Conservation (phyloP, 768 basidiomycete genomes). For the Boletus eberwhitei region DNA sequence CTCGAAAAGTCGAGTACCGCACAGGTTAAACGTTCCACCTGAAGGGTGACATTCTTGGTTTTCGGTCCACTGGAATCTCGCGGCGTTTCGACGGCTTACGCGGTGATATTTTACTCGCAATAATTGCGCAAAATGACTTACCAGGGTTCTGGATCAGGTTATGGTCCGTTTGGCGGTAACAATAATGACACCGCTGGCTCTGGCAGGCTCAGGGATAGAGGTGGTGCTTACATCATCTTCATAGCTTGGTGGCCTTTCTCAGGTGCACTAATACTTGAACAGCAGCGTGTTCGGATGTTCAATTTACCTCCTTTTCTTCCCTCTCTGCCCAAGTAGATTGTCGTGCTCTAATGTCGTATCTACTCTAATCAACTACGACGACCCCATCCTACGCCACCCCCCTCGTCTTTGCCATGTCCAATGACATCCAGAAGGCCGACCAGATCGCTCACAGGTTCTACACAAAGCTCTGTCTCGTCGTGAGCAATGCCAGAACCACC, state of each 20-base stretch:
- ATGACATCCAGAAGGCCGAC: constrained; percentile 67
- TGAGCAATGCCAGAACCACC: constrained; percentile 71
- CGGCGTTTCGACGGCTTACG: background rate
- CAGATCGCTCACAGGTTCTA: constrained; percentile 84
- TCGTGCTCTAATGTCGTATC: constrained; percentile 30
- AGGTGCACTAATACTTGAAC: constrained; percentile 11
- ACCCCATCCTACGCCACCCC: background rate
- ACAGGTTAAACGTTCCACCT: background rate
- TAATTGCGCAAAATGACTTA: constrained; percentile 8
- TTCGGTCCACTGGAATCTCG: background rate
- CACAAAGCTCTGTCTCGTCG: constrained; percentile 74
- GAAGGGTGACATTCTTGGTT: background rate
- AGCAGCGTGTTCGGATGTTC: constrained; percentile 19
- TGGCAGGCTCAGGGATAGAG: constrained; percentile 14
- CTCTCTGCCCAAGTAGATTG: constrained; percentile 18
- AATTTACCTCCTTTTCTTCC: constrained; percentile 18
- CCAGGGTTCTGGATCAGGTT: background rate
- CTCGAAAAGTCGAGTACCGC: background rate
- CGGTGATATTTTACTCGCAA: background rate
- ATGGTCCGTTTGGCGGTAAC: constrained; percentile 5
- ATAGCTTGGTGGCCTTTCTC: constrained; percentile 15
- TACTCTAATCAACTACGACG: constrained; percentile 21
- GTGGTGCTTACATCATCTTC: constrained; percentile 24
- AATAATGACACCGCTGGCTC: background rate
- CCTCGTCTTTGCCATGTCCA: constrained; percentile 42